phyloP scores from a whole-genome alignment of 1,139 yeast genomes.

The Scheffersomyces insectosa region DNA sequence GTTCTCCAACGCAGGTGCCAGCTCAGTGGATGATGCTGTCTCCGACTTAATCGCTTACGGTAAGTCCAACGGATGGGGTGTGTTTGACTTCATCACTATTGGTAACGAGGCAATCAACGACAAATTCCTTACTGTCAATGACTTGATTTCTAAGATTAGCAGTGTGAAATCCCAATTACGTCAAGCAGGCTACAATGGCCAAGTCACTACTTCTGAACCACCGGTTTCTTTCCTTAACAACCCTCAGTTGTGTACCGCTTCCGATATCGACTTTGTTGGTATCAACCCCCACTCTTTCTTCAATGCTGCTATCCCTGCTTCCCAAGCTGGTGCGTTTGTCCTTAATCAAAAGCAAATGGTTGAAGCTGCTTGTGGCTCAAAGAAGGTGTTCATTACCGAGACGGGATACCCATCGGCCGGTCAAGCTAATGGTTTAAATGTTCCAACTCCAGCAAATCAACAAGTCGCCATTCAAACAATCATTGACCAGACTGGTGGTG shows the following conservation, averaged over 20 bases:
- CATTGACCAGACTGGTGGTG: constrained; percentile 54
- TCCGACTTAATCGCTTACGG: constrained; percentile 53
- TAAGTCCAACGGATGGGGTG: constrained; percentile 59
- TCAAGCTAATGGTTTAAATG: constrained; percentile 64
- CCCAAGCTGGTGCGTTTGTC: constrained; percentile 72
- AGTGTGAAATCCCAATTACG: constrained; percentile 58
- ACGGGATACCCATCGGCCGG: constrained; percentile 91
- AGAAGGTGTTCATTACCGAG: constrained; percentile 64
- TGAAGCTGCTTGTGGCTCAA: constrained; percentile 51
- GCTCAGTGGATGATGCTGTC: constrained; percentile 65
- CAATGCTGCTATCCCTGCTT: constrained; percentile 60
- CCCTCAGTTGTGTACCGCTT: constrained; percentile 66
- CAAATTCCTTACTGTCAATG: constrained; percentile 56
- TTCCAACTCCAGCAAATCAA: constrained; percentile 74
- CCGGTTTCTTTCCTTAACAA: constrained; percentile 67
- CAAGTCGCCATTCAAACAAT: constrained; percentile 57
- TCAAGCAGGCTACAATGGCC: constrained; percentile 75
- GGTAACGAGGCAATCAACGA: constrained; percentile 85
- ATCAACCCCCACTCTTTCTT: constrained; percentile 88
- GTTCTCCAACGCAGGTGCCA: constrained; percentile 63
- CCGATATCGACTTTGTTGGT: constrained; percentile 63
- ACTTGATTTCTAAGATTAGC: constrained; percentile 61
- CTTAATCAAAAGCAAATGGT: constrained; percentile 58
- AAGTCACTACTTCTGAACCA: constrained; percentile 83
- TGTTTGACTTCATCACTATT: constrained; percentile 71